A percentile compares a stretch with the other conserved stretches of the same genome.
phyloP scores from a whole-genome alignment of 176 grass and related monocot genomes.

The Tillandsia leiboldiana region DNA sequence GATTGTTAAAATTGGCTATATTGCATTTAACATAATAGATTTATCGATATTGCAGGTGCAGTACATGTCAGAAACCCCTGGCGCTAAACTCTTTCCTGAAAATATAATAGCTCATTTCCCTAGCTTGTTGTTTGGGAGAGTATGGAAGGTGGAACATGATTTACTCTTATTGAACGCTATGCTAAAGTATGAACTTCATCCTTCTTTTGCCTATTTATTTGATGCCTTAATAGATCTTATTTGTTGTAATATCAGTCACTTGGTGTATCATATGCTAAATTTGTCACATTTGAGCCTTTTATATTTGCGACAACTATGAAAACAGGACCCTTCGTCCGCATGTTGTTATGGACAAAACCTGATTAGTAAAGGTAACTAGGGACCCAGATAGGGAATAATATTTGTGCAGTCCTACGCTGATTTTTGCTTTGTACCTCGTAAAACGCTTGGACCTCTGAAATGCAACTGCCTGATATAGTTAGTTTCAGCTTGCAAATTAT shows the following conservation, averaged over 20 bases:
- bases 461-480: too few relatives aligned
- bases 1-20: neutral
- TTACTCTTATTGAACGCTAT: conserved; percentile 54
- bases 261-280: conserved; percentile 8
- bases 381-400: too few relatives aligned
- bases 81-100: conserved; percentile 23
- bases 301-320: neutral
- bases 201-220: conserved; percentile 4
- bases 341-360: too few relatives aligned
- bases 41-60: conserved; percentile 14
- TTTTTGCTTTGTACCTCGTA: too few relatives aligned
- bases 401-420: too few relatives aligned
- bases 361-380: too few relatives aligned
- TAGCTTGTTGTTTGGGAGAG: conserved; percentile 27
- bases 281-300: neutral
- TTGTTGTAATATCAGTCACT: conserved; percentile 12
- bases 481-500: too few relatives aligned
- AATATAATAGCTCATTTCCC: conserved; percentile 28
- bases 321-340: too few relatives aligned
- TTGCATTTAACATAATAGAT: neutral
- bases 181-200: conserved; percentile 48
- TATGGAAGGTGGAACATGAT: conserved; percentile 75
- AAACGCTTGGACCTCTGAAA: too few relatives aligned
- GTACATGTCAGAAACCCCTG: conserved; percentile 10
- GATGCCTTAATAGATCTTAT: conserved; percentile 7